These are phyloP conservation scores for Persicaria tinctoria DNA, from an alignment of 148 eudicot genomes.

Conservation along the genomic window DNA sequence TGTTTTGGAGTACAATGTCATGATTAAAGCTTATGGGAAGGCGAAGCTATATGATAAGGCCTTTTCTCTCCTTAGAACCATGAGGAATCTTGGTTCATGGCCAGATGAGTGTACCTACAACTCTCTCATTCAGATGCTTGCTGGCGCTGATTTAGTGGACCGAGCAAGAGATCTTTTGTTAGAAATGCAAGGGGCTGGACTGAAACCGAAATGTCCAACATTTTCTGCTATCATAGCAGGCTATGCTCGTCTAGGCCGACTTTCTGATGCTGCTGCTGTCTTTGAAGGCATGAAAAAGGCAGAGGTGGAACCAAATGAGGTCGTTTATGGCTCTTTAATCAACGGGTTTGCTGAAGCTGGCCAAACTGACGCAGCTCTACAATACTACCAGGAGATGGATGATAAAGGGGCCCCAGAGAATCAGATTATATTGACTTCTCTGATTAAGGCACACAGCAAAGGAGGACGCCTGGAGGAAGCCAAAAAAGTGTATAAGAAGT, in stretches of 20 bases:
- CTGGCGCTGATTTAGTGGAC: constrained; percentile 62
- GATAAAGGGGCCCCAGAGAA: constrained; percentile 50
- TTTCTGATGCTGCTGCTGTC: constrained; percentile 50
- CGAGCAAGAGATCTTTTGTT: constrained; percentile 46
- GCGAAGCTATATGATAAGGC: constrained; percentile 73
- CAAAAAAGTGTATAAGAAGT: constrained; percentile 46
- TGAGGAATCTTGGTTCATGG: constrained; percentile 81
- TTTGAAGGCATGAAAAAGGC: constrained; percentile 48
- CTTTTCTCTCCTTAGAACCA: constrained; percentile 54
- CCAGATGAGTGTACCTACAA: constrained; percentile 82
- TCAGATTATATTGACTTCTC: constrained; percentile 64
- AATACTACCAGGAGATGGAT: constrained; percentile 51
- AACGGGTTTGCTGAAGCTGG: constrained; percentile 80
- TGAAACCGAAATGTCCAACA: constrained; percentile 47
- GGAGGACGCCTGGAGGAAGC: constrained; percentile 55
- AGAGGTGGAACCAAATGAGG: constrained; percentile 68
- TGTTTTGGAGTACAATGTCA: constrained; percentile 67
- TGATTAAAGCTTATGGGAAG: constrained; percentile 83
- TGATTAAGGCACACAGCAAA: constrained; percentile 73
- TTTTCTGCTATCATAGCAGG: constrained; percentile 58
- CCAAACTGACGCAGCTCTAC: constrained; percentile 50
- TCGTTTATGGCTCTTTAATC: constrained; percentile 76
- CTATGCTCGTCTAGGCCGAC: constrained; percentile 42
- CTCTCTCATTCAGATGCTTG: constrained; percentile 78
- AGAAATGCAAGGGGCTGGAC: constrained; percentile 67